Percentiles rank a stretch among this genome's conserved stretches.
Conservation (phyloP, 768 basidiomycete genomes). For the Gloeopeniophorella convolvens region DNA sequence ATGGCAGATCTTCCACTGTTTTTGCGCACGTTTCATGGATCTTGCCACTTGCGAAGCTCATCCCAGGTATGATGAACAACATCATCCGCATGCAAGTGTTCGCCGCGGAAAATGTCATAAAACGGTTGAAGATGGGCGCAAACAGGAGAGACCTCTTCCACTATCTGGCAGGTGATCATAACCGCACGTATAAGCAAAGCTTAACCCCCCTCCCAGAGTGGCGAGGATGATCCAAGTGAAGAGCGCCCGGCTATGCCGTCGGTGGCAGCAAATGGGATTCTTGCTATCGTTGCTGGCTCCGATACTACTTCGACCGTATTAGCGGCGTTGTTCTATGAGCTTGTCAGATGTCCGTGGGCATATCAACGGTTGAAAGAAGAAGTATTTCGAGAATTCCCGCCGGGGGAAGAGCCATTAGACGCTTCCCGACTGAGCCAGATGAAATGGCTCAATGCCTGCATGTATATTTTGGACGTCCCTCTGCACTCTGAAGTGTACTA, state of each 20-base stretch:
- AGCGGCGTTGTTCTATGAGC: slow-evolving; percentile 29
- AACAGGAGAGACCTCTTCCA: slow-evolving; percentile 32
- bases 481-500: too few relatives aligned
- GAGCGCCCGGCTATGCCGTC: too few relatives aligned
- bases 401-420: not conserved
- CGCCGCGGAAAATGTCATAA: not conserved
- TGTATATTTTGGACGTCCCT: too few relatives aligned
- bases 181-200: too few relatives aligned
- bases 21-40: slow-evolving; percentile 45
- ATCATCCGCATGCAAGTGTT: not conserved
- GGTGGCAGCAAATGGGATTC: slow-evolving; percentile 30
- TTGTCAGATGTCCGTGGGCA: slow-evolving; percentile 27
- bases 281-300: slow-evolving; percentile 36
- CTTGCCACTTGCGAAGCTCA: too few relatives aligned
- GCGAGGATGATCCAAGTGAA: not conserved
- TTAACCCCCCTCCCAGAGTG: too few relatives aligned
- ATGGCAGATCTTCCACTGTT: slow-evolving; percentile 38
- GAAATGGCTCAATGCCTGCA: not conserved
- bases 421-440: not conserved
- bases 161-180: slow-evolving; percentile 33
- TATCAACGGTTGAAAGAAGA: not conserved
- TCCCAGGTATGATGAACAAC: too few relatives aligned
- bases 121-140: not conserved
- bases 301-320: slow-evolving; percentile 35
- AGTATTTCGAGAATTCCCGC: not conserved